phyloP scores from a whole-genome alignment of 2,329 filamentous ascomycete species.

The Pseudogymnoascus sp. region DNA sequence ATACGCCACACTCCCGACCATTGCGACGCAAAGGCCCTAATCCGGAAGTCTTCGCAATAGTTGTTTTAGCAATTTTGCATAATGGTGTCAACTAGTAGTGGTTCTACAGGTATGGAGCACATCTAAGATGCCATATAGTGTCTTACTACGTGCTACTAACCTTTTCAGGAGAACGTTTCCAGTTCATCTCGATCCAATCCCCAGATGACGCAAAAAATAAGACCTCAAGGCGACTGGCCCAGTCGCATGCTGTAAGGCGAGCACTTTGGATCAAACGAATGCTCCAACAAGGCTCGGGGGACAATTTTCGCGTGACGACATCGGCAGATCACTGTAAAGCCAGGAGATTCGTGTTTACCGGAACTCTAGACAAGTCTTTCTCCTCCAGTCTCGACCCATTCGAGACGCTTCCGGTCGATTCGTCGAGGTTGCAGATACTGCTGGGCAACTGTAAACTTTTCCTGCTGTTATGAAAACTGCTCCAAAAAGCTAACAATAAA shows the following conservation, averaged over 20 bases:
- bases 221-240: conserved; percentile 20
- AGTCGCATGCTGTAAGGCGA: conserved; percentile 26
- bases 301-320: conserved; percentile 22
- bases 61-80: background rate
- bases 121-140: background rate
- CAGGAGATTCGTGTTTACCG: background rate
- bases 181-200: conserved; percentile 19
- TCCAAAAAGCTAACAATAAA: conserved; percentile 10
- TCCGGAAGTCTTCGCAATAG: background rate
- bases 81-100: background rate
- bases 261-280: conserved; percentile 26
- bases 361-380: background rate
- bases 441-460: conserved; percentile 17
- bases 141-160: background rate
- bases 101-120: background rate
- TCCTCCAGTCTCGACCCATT: conserved; percentile 16
- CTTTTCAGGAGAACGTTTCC: conserved; percentile 12
- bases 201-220: conserved; percentile 17
- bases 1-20: background rate
- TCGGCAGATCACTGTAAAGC: conserved; percentile 9
- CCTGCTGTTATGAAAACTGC: background rate
- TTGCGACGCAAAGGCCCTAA: background rate
- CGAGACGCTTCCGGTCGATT: conserved; percentile 18
- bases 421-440: conserved; percentile 18
- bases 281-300: conserved; percentile 19